A percentile compares a stretch with the other conserved stretches of the same genome.
phyloP scores from a whole-genome alignment of 2,329 filamentous ascomycete species.

The Hypomyces perniciosus region DNA sequence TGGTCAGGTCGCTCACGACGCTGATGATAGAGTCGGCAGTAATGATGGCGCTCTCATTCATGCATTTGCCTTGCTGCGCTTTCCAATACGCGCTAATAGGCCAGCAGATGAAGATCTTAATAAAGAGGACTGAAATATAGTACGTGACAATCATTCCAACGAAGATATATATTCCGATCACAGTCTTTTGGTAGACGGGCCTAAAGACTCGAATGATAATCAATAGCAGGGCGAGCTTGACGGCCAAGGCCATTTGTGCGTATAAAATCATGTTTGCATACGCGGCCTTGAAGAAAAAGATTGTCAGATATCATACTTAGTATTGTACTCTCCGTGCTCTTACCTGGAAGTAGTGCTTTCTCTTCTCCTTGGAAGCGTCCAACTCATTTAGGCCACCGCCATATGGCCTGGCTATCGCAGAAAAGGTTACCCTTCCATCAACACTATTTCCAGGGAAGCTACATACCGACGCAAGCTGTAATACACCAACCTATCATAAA shows the following conservation, averaged over 20 bases:
- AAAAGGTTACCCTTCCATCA: background rate
- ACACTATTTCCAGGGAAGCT: background rate
- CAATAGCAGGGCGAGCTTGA: slow-evolving; percentile 38
- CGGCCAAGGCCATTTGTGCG: slow-evolving; percentile 36
- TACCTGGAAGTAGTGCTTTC: slow-evolving; percentile 32
- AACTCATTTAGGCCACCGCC: slow-evolving; percentile 31
- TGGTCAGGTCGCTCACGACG: slow-evolving; percentile 26
- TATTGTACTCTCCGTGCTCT: background rate
- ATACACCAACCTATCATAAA: slow-evolving; percentile 25
- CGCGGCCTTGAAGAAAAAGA: slow-evolving; percentile 24
- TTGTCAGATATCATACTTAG: background rate
- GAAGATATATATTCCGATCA: slow-evolving; percentile 33
- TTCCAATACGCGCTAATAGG: slow-evolving; percentile 38
- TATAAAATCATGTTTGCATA: slow-evolving; percentile 41
- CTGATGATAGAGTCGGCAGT: slow-evolving; percentile 27
- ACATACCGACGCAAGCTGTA: slow-evolving; percentile 20
- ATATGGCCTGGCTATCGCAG: slow-evolving; percentile 19
- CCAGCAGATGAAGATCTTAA: slow-evolving; percentile 37
- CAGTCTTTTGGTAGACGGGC: slow-evolving; percentile 31
- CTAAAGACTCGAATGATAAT: slow-evolving; percentile 39
- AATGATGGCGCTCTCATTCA: slow-evolving; percentile 30
- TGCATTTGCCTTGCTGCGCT: slow-evolving; percentile 23
- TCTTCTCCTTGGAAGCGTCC: slow-evolving; percentile 25
- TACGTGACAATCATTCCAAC: slow-evolving; percentile 32
- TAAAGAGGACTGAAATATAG: slow-evolving; percentile 34